Percentiles rank a stretch among this genome's conserved stretches.
Evolutionary conservation across 75 land plant genomes (phyloP).

Genomic region (Sequoia sempervirens): DNA sequence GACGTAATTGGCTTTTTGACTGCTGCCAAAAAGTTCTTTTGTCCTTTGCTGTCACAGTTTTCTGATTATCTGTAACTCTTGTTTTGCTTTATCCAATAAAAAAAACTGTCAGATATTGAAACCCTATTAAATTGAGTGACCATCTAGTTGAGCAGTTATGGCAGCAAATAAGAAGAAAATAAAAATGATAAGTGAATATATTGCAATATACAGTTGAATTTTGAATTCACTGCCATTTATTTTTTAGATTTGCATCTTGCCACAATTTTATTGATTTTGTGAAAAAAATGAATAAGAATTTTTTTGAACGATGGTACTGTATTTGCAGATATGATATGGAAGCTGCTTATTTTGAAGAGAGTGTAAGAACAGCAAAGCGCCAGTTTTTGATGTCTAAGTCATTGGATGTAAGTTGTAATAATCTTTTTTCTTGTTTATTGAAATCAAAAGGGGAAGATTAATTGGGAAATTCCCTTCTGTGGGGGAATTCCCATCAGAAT

Average conservation of each 20-base stretch:
- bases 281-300: neutral
- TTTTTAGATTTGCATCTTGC: neutral
- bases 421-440: neutral
- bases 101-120: neutral
- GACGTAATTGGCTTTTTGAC: too few species aligned
- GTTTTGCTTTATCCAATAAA: too few species aligned
- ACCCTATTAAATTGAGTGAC: neutral
- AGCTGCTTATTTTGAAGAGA: slow-evolving; percentile 77
- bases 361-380: slow-evolving; percentile 70
- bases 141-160: neutral
- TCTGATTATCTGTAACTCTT: too few species aligned
- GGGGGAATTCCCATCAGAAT: neutral
- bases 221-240: neutral
- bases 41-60: too few species aligned
- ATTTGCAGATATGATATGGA: slow-evolving; percentile 71
- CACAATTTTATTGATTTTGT: neutral
- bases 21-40: too few species aligned
- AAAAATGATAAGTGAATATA: neutral
- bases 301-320: neutral
- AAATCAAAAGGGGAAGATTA: neutral
- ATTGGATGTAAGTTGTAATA: slow-evolving; percentile 41
- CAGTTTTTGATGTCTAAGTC: slow-evolving; percentile 41
- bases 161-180: neutral
- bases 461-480: neutral
- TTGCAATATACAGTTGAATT: neutral